These are phyloP conservation scores for Syzygium oleosum DNA, from an alignment of 345 rosid species.

Conservation along the genomic window DNA sequence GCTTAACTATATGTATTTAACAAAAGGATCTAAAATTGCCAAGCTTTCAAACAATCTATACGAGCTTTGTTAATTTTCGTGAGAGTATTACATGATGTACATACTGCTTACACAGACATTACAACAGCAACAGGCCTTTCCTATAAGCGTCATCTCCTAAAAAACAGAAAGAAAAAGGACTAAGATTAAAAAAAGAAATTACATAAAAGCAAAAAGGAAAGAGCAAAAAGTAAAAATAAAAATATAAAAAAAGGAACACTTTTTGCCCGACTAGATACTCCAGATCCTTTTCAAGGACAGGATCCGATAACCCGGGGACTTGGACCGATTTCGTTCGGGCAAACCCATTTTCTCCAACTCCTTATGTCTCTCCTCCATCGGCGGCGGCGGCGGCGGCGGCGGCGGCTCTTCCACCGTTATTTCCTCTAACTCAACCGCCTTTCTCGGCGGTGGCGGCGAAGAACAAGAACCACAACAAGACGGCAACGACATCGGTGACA, in stretches of 20 bases:
- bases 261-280: constrained; percentile 1
- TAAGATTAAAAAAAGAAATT: neutral
- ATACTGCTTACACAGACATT: neutral
- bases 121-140: neutral
- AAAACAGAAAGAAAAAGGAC: neutral
- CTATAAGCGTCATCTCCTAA: neutral
- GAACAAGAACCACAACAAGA: constrained; percentile 5
- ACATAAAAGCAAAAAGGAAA: neutral
- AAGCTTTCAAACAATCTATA: neutral
- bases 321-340: constrained; percentile 7
- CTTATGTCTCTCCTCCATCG: constrained; percentile 4
- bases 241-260: neutral
- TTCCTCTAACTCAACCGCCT: constrained; percentile 7
- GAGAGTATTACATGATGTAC: neutral
- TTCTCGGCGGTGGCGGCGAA: constrained; percentile 13
- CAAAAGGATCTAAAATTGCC: neutral
- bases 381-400: constrained; percentile 12
- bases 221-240: neutral
- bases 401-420: constrained; percentile 20
- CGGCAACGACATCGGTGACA: neutral
- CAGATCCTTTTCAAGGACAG: constrained; percentile 25
- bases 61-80: neutral
- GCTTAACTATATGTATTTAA: neutral
- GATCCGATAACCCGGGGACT: constrained; percentile 19
- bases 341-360: constrained; percentile 3